Percentiles rank a stretch among this genome's conserved stretches.
Evolutionary conservation across 1,284 basidiomycete species (phyloP).

Genomic region (Cryptococcus sp.): DNA sequence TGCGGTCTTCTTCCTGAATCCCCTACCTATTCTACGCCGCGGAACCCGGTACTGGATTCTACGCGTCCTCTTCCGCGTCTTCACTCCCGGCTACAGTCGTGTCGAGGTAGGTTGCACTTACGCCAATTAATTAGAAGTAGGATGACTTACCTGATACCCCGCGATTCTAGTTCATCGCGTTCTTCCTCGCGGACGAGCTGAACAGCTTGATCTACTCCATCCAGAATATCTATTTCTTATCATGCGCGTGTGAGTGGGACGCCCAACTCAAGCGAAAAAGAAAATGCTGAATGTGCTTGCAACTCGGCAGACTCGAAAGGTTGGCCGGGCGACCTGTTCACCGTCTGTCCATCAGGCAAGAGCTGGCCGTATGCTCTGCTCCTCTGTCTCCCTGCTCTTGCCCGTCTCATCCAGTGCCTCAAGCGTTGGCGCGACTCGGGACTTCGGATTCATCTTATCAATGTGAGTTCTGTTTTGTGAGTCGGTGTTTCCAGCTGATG

Average conservation of each 20-base stretch:
- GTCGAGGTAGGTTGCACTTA: constrained; percentile 65
- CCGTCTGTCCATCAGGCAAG: constrained; percentile 67
- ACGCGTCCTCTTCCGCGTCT: constrained; percentile 62
- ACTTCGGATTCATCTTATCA: constrained; percentile 76
- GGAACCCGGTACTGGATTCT: constrained; percentile 78
- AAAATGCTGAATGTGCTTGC: not conserved
- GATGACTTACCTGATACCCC: not conserved
- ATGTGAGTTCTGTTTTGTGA: constrained; percentile 58
- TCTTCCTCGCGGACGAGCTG: constrained; percentile 70
- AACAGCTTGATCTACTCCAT: constrained; percentile 71
- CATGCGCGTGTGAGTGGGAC: constrained; percentile 40
- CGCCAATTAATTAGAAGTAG: not conserved
- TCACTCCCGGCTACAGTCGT: constrained; percentile 68
- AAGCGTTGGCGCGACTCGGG: constrained; percentile 80
- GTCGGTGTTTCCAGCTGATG: not conserved
- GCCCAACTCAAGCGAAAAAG: not conserved
- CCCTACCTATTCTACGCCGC: constrained; percentile 68
- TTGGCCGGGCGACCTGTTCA: constrained; percentile 46
- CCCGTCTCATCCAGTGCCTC: constrained; percentile 81
- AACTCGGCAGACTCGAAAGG: constrained; percentile 29
- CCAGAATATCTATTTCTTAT: constrained; percentile 63
- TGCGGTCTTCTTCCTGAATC: constrained; percentile 68
- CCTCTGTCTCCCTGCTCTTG: constrained; percentile 53
- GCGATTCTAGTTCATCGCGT: constrained; percentile 35
- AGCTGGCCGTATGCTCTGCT: constrained; percentile 61